phyloP scores from a whole-genome alignment of 2,329 filamentous ascomycete species.

The Fusarium transvaalense region DNA sequence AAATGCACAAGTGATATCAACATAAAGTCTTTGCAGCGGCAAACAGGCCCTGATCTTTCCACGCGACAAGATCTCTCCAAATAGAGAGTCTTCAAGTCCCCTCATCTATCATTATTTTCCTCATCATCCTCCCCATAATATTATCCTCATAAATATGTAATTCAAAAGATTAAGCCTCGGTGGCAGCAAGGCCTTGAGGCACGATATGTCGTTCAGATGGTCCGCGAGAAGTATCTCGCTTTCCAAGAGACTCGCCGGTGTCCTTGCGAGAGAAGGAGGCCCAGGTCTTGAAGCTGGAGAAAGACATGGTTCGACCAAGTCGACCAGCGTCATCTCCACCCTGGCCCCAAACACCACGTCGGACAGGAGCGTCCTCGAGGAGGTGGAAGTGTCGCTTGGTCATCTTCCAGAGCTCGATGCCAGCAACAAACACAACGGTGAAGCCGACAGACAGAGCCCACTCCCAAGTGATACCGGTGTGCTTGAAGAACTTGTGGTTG shows the following conservation, averaged over 20 bases:
- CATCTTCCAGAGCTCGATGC: slow-evolving; percentile 79
- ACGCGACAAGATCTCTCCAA: slow-evolving; percentile 11
- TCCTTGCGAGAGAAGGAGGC: slow-evolving; percentile 58
- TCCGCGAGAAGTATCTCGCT: slow-evolving; percentile 44
- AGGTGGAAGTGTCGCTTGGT: slow-evolving; percentile 69
- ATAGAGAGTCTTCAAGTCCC: neutral
- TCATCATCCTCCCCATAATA: neutral
- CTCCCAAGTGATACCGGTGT: slow-evolving; percentile 78
- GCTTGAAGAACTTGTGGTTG: slow-evolving; percentile 79
- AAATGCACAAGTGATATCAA: slow-evolving; percentile 36
- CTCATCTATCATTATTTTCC: slow-evolving; percentile 10
- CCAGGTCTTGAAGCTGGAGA: slow-evolving; percentile 65
- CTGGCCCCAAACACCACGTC: slow-evolving; percentile 65
- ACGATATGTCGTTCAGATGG: slow-evolving; percentile 41
- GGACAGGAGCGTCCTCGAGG: slow-evolving; percentile 65
- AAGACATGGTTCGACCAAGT: slow-evolving; percentile 63
- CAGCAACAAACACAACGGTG: slow-evolving; percentile 72
- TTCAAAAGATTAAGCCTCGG: slow-evolving; percentile 40
- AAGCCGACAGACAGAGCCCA: slow-evolving; percentile 77
- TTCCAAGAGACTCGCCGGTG: slow-evolving; percentile 54
- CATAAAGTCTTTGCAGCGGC: slow-evolving; percentile 9
- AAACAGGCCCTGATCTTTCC: slow-evolving; percentile 12
- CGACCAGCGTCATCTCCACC: slow-evolving; percentile 62
- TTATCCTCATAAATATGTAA: slow-evolving; percentile 5
- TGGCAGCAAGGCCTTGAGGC: slow-evolving; percentile 47